A percentile compares a stretch with the other conserved stretches of the same genome.
These are phyloP conservation scores for Pseudisothecium myosuroides DNA, from an alignment of 225 moss, liverwort and hornwort genomes.

Conservation along the genomic window DNA sequence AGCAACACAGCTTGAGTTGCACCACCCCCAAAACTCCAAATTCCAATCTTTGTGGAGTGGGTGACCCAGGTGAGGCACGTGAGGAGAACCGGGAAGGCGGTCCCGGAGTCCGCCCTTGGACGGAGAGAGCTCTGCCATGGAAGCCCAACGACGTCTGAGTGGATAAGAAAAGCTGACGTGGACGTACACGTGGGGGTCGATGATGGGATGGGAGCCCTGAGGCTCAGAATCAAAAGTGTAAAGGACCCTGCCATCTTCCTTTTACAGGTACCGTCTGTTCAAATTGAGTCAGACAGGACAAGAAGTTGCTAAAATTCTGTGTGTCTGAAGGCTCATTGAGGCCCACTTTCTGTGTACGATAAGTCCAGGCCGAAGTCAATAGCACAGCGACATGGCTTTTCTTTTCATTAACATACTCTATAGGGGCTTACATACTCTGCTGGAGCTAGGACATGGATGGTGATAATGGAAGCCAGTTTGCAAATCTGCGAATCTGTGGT, in stretches of 20 bases:
- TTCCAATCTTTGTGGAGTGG: not conserved
- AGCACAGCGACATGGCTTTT: not conserved
- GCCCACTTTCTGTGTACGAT: no score
- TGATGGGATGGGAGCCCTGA: not conserved
- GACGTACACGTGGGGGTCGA: not conserved
- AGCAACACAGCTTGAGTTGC: not conserved
- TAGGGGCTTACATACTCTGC: not conserved
- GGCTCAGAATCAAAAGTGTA: not conserved
- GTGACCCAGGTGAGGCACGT: not conserved
- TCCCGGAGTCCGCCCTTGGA: not conserved
- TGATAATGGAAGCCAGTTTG: not conserved
- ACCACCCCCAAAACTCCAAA: not conserved
- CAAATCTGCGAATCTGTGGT: not conserved
- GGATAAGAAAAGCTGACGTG: slow-evolving; percentile 19
- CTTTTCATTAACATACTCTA: not conserved
- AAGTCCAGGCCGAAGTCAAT: no score
- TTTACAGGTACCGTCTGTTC: no score
- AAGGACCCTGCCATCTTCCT: not conserved
- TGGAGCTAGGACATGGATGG: not conserved
- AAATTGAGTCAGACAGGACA: not conserved
- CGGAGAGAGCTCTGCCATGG: not conserved
- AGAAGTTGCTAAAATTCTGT: not conserved
- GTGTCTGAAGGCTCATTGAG: not conserved
- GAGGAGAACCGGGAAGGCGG: not conserved
- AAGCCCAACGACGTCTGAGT: not conserved